Evolutionary conservation across 169 alveolate species (phyloP), one percentile per base, ranked within the genome.

Genomic region (Plasmodium gaboni): DNA sequence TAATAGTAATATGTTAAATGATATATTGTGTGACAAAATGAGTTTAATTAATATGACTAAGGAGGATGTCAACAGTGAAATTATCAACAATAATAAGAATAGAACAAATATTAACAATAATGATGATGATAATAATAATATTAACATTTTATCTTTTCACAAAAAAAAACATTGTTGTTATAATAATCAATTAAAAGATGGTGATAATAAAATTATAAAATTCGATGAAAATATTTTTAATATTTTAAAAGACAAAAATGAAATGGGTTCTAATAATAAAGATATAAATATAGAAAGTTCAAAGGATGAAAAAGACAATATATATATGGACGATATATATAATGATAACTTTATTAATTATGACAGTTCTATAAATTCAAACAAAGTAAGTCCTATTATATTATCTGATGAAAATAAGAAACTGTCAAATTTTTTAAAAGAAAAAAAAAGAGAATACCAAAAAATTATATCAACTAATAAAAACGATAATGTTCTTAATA

Each of bases 331-430:
- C 5, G 46, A 38, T 38, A 38, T 38, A 38, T 5, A 38, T 38
- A 38, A 9, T 38, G 46, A 38, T 38, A 38, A 5, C 46, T 38
- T 38, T 6, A 5, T 38, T 0, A 38, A 38, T 60, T 70, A 67
- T 1, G 92, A 86, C 17, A 70, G 65, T 86, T 86, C 92, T 22
- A 32, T 70, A 26, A 61, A 73, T 48, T 86, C 87, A 3, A n/a
- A 9, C 26, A 48, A 70, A 73, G 55, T 46, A 5, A 53, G 60
- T 12, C 48, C 61, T 44, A 7, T 53, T 8, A 50, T 17, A 12
- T 32, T 86, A 19, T 46, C 69, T n/a, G 9, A 73, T 15, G 87
- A 60, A 59, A 70, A 73, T 86, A 64, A 86, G 67, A 32, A 17
- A 2, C 13, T 86, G 55, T 50, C 67, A 38, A 48, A 69, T 38